These are phyloP conservation scores for Nematodospora anomalae DNA, from an alignment of 1,139 yeast species.

Conservation along the genomic window DNA sequence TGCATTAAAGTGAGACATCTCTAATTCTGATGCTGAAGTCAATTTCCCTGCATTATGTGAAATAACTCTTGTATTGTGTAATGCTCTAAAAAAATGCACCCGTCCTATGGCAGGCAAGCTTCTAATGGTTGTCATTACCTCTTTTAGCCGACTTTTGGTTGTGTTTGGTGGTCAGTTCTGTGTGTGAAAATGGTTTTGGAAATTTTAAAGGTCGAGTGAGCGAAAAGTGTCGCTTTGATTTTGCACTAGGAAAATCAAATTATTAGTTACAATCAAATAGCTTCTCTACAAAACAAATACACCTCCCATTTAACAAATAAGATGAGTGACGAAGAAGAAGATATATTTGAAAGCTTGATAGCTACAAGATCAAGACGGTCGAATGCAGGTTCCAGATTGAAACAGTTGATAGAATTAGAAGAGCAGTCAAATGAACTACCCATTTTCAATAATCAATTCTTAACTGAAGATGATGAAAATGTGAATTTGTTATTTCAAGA, in stretches of 20 bases:
- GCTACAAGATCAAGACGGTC: constrained; percentile 75
- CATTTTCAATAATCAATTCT: constrained; percentile 30
- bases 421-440: constrained; percentile 34
- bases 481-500: constrained; percentile 77
- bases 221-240: not conserved
- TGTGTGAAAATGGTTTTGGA: not conserved
- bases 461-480: constrained; percentile 68
- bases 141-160: no score
- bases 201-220: not conserved
- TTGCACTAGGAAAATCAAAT: not conserved
- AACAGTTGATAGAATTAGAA: constrained; percentile 72
- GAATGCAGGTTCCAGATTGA: constrained; percentile 88
- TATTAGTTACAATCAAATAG: no score
- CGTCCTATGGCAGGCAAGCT: constrained; percentile 1
- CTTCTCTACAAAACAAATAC: no score
- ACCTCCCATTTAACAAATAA: no score
- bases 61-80: constrained; percentile 1
- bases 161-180: no score
- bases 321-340: constrained; percentile 33
- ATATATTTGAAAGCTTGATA: constrained; percentile 41
- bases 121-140: constrained; percentile 1
- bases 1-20: constrained; percentile 76
- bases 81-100: constrained; percentile 3
- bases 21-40: constrained; percentile 33
- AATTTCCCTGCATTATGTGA: constrained; percentile 4